phyloP scores from a whole-genome alignment of 371 early-diverging fungal genomes.

The Mucor indicus region DNA sequence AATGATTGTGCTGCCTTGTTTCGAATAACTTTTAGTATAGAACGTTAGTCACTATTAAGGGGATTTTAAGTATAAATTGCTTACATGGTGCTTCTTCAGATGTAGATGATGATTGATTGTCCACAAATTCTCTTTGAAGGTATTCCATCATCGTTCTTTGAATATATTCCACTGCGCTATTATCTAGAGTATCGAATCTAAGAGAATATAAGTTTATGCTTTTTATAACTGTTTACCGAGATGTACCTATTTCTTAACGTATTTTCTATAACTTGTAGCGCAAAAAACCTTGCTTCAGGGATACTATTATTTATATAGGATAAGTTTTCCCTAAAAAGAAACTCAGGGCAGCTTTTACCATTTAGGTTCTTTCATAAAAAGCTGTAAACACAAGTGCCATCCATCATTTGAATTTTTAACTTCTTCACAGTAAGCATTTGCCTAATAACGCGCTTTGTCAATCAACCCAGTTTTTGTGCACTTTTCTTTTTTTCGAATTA shows the following conservation, averaged over 20 bases:
- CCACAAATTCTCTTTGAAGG: conserved; percentile 62
- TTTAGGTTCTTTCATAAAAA: conserved; percentile 73
- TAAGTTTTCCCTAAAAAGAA: neutral
- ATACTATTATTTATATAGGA: conserved; percentile 37
- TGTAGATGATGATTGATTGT: conserved; percentile 37
- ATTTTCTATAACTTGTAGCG: conserved; percentile 83
- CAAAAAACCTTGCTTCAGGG: conserved; percentile 84
- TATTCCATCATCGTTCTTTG: conserved; percentile 74
- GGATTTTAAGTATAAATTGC: conserved; percentile 8
- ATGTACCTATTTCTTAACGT: conserved; percentile 62
- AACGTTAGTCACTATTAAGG: too few species aligned
- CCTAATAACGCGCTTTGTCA: conserved; percentile 54
- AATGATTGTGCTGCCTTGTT: conserved; percentile 88
- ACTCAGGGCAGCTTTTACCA: conserved; percentile 48
- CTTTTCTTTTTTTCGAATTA: conserved; percentile 31
- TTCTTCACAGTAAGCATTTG: conserved; percentile 82
- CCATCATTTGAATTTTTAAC: conserved; percentile 78
- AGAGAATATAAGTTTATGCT: neutral
- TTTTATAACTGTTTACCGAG: neutral
- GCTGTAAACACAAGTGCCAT: conserved; percentile 81
- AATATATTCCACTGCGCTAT: conserved; percentile 53
- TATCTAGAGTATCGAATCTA: conserved; percentile 57
- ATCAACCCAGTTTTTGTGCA: too few species aligned
- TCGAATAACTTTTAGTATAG: conserved; percentile 55
- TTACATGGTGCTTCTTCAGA: conserved; percentile 54